phyloP scores from a whole-genome alignment of 169 alveolate genomes.

The Theileria parva region DNA sequence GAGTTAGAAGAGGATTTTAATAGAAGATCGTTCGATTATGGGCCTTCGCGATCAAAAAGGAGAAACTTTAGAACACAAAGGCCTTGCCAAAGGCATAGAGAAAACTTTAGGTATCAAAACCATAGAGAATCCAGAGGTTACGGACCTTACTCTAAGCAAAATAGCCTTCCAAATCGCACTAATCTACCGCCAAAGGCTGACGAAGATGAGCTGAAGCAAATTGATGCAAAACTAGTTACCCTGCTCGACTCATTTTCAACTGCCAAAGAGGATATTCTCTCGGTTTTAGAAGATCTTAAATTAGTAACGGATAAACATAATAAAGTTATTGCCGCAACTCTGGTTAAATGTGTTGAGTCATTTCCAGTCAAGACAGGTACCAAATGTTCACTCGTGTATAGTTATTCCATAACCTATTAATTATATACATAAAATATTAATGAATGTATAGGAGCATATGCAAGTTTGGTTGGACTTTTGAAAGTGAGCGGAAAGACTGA shows the following conservation, averaged over 20 bases:
- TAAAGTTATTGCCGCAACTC: slow-evolving; percentile 25
- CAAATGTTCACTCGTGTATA: no score
- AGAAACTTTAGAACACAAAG: slow-evolving; percentile 11
- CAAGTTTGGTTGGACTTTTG: slow-evolving; percentile 53
- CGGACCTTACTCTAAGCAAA: neutral
- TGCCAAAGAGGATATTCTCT: slow-evolving; percentile 54
- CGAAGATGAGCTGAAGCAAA: slow-evolving; percentile 21
- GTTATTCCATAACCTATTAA: neutral
- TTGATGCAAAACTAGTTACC: slow-evolving; percentile 41
- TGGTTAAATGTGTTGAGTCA: slow-evolving; percentile 42
- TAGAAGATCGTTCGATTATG: neutral
- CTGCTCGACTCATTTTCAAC: slow-evolving; percentile 40
- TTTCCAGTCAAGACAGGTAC: slow-evolving; percentile 64
- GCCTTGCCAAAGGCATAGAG: neutral
- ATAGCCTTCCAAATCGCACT: neutral
- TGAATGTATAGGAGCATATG: slow-evolving; percentile 46
- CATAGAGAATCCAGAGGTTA: slow-evolving; percentile 9
- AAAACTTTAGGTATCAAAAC: neutral
- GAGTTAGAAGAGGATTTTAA: slow-evolving; percentile 1
- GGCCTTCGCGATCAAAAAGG: slow-evolving; percentile 6
- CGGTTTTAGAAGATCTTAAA: slow-evolving; percentile 12
- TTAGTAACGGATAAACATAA: neutral
- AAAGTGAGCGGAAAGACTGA: slow-evolving; percentile 14
- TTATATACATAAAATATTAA: neutral
- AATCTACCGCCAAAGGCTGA: neutral